Percentiles rank a stretch among this genome's conserved stretches.
These are phyloP conservation scores for Tetrahymena malaccensis DNA, from an alignment of 73 alveolate genomes.

Conservation along the genomic window DNA sequence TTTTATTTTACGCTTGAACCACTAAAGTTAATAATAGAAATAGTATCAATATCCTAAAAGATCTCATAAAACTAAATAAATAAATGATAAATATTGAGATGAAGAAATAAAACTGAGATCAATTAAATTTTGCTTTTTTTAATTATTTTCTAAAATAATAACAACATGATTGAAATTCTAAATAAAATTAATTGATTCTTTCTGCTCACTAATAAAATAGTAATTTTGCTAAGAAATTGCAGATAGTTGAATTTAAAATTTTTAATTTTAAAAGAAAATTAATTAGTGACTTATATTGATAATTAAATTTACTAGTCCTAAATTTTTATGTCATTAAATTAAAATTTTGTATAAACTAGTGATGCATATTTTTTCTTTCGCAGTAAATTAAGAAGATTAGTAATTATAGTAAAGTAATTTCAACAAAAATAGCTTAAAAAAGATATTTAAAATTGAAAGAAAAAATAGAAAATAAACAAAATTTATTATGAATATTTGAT, in stretches of 20 bases:
- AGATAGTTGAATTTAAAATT: not conserved
- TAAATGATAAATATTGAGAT: too few relatives aligned
- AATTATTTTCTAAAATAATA: too few relatives aligned
- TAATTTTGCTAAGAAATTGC: not conserved
- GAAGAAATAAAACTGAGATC: too few relatives aligned
- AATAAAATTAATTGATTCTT: too few relatives aligned
- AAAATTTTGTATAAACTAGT: not conserved
- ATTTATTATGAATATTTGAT: too few relatives aligned
- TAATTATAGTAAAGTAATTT: too few relatives aligned
- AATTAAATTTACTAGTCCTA: not conserved
- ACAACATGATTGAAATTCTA: not conserved
- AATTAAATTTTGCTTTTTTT: too few relatives aligned
- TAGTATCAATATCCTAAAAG: not conserved
- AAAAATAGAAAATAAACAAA: too few relatives aligned
- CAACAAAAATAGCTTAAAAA: not conserved
- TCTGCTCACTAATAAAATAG: too few relatives aligned
- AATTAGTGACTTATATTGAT: too few relatives aligned
- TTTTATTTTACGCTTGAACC: not conserved
- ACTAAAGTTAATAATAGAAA: not conserved
- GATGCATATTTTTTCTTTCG: not conserved
- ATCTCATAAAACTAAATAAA: not conserved
- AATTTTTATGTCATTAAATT: not conserved
- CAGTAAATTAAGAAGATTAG: not conserved
- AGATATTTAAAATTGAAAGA: too few relatives aligned
- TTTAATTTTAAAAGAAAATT: too few relatives aligned